These are phyloP conservation scores for Penicillium paxilli DNA, from an alignment of 495 filamentous ascomycete species.

Conservation along the genomic window DNA sequence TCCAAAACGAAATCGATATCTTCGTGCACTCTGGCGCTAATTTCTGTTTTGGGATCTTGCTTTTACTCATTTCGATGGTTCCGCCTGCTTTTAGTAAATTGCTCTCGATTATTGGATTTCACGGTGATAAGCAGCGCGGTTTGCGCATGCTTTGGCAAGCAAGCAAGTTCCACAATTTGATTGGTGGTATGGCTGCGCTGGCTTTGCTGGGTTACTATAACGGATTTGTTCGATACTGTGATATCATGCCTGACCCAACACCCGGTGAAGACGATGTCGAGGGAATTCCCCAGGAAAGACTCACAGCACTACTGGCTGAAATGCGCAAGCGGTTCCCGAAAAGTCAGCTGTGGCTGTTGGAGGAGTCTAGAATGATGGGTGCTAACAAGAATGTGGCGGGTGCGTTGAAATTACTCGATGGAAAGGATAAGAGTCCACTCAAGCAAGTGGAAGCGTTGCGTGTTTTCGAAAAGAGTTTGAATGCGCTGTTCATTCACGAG, in stretches of 20 bases:
- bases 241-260: slow-evolving; percentile 69
- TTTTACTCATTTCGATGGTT: slow-evolving; percentile 84
- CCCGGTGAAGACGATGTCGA: slow-evolving; percentile 55
- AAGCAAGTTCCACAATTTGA: slow-evolving; percentile 82
- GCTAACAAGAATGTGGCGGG: slow-evolving; percentile 65
- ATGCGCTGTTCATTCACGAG: slow-evolving; percentile 73
- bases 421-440: slow-evolving; percentile 65
- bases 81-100: slow-evolving; percentile 85
- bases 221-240: slow-evolving; percentile 77
- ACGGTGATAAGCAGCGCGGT: slow-evolving; percentile 83
- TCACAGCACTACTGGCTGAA: slow-evolving; percentile 63
- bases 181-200: slow-evolving; percentile 85
- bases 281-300: slow-evolving; percentile 72
- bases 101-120: slow-evolving; percentile 87
- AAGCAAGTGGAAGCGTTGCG: slow-evolving; percentile 80
- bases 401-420: slow-evolving; percentile 63
- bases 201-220: slow-evolving; percentile 86
- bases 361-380: slow-evolving; percentile 80
- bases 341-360: slow-evolving; percentile 82
- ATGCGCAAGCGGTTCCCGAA: slow-evolving; percentile 81
- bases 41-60: slow-evolving; percentile 84
- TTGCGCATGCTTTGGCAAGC: slow-evolving; percentile 90
- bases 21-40: slow-evolving; percentile 88
- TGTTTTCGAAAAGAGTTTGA: slow-evolving; percentile 81
- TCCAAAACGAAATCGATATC: slow-evolving; percentile 70